phyloP scores from a whole-genome alignment of 1,139 yeast genomes.

The Spencermartinsiella ligniputridi region DNA sequence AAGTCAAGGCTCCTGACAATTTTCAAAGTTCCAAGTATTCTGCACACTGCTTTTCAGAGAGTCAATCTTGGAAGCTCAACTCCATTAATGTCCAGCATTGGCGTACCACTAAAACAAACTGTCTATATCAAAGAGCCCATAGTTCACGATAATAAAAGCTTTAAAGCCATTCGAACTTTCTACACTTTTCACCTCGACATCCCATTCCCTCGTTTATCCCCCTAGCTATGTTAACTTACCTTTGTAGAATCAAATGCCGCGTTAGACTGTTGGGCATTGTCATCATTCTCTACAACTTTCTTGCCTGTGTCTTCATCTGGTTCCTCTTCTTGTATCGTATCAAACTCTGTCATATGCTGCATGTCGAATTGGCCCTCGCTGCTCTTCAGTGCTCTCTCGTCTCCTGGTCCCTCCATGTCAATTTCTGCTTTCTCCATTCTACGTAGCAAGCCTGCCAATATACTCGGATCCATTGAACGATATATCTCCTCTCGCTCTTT shows the following conservation, averaged over 20 bases:
- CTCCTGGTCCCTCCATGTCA: background rate
- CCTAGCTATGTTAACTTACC: too few relatives aligned
- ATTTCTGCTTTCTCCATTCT: slow-evolving; percentile 27
- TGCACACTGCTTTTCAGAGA: too few relatives aligned
- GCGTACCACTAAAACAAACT: too few relatives aligned
- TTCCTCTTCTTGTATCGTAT: background rate
- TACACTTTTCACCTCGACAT: too few relatives aligned
- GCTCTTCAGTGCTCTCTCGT: slow-evolving; percentile 5
- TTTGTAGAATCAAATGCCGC: background rate
- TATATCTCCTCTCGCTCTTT: slow-evolving; percentile 65
- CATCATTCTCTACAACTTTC: background rate
- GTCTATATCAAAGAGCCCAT: too few relatives aligned
- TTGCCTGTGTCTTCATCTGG: background rate
- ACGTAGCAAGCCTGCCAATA: slow-evolving; percentile 50
- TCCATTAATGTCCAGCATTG: too few relatives aligned
- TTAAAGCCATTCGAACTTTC: too few relatives aligned
- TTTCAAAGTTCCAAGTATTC: too few relatives aligned
- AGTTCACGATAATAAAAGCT: too few relatives aligned
- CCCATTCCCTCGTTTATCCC: too few relatives aligned
- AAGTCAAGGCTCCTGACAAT: too few relatives aligned
- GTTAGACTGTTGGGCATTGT: background rate
- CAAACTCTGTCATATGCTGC: slow-evolving; percentile 1
- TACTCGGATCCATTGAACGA: slow-evolving; percentile 61
- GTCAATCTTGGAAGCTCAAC: too few relatives aligned
- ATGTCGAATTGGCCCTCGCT: background rate